phyloP scores from a whole-genome alignment of 108 stramenopile species.

The Nitzschia sp. region DNA sequence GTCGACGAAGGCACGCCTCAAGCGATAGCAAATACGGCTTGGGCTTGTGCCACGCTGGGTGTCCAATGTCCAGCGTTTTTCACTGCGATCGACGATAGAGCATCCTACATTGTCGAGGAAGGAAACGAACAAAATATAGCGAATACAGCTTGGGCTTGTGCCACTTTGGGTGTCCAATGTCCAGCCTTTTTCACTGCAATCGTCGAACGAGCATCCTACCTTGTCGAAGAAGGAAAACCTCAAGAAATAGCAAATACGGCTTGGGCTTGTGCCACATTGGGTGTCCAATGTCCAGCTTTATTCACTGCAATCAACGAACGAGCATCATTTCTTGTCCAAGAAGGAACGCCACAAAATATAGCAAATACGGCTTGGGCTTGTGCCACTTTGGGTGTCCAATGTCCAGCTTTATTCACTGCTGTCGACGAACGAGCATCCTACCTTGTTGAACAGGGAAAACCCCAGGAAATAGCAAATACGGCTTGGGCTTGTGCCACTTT shows the following conservation, averaged over 20 bases:
- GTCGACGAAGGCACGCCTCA: too few relatives aligned
- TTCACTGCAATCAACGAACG: constrained; percentile 3
- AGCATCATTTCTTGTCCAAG: constrained; percentile 8
- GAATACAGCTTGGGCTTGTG: constrained; percentile 32
- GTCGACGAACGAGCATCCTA: constrained; percentile 11
- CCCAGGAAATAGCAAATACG: constrained; percentile 5
- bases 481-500: constrained; percentile 22
- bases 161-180: constrained; percentile 13
- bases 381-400: constrained; percentile 4
- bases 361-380: constrained; percentile 28
- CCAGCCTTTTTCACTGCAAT: constrained; percentile 12
- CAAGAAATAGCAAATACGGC: constrained; percentile 22
- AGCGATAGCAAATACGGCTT: too few relatives aligned
- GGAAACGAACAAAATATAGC: too few relatives aligned
- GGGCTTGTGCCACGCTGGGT: too few relatives aligned
- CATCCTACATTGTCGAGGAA: too few relatives aligned
- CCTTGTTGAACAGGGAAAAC: not conserved
- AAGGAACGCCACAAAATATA: constrained; percentile 15
- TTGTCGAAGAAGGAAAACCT: constrained; percentile 14
- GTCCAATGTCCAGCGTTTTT: too few relatives aligned
- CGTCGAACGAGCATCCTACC: constrained; percentile 4
- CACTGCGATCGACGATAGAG: too few relatives aligned
- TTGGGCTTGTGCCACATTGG: constrained; percentile 24
- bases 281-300: constrained; percentile 12
- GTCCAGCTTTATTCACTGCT: constrained; percentile 13